phyloP scores from a whole-genome alignment of 176 grass and related monocot genomes.

The Panicum miliaceum region DNA sequence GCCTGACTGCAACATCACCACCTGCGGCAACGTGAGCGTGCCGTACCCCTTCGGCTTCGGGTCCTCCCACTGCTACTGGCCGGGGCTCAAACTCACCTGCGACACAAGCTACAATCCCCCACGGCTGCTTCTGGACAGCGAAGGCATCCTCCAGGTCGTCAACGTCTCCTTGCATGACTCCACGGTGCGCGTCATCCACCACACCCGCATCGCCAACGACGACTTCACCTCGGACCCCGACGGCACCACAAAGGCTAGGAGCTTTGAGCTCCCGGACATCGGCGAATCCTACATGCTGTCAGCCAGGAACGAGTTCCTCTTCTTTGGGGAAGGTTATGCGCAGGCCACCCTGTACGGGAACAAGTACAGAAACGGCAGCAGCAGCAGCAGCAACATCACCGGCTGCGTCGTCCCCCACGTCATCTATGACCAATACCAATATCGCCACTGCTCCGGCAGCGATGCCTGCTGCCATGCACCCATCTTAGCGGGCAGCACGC shows the following conservation, averaged over 20 bases:
- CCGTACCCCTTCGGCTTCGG: not conserved
- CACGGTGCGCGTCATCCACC: not conserved
- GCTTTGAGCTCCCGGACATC: not conserved
- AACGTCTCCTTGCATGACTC: not conserved
- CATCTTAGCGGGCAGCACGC: not conserved
- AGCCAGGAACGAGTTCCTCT: not conserved
- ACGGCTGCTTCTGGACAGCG: not conserved
- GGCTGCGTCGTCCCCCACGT: not conserved
- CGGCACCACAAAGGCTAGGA: too few species aligned
- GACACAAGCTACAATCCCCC: not conserved
- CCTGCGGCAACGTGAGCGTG: not conserved
- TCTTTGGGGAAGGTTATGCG: not conserved
- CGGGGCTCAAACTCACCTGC: not conserved
- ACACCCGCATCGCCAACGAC: too few species aligned
- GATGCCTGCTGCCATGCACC: not conserved
- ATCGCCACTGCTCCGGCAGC: not conserved
- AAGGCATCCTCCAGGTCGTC: not conserved
- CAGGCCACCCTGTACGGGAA: not conserved
- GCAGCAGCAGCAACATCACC: not conserved
- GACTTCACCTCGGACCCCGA: too few species aligned
- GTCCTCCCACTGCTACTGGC: not conserved
- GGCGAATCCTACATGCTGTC: not conserved
- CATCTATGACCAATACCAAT: not conserved
- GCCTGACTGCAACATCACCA: not conserved
- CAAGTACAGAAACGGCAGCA: not conserved